Percentiles rank a stretch among this genome's conserved stretches.
Evolutionary conservation across 768 basidiomycete genomes (phyloP).

Genomic region (Sarcodon sp.): DNA sequence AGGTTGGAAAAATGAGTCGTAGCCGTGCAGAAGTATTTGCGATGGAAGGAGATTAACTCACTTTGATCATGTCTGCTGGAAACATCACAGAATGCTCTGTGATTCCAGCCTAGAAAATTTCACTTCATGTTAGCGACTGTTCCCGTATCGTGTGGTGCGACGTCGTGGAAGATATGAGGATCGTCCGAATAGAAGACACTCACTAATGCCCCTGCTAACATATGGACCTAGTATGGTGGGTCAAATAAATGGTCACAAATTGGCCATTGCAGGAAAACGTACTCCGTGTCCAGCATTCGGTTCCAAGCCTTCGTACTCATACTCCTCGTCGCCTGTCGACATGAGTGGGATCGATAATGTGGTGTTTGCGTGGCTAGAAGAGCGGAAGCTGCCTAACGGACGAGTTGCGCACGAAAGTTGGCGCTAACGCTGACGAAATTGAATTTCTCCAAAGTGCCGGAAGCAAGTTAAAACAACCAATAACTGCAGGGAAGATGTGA

Average conservation of each 20-base stretch:
- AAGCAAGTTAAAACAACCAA: not conserved
- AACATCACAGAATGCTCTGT: conserved; percentile 99
- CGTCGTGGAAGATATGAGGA: not conserved
- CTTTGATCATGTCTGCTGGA: conserved; percentile 97
- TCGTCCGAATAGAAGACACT: conserved; percentile 19
- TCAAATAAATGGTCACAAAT: too few species aligned
- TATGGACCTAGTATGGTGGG: conserved; percentile 55
- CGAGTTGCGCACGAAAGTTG: too few species aligned
- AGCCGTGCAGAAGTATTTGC: too few species aligned
- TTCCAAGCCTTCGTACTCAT: conserved; percentile 55
- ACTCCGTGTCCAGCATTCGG: conserved; percentile 73
- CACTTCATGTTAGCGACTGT: conserved; percentile 1
- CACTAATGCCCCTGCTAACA: conserved; percentile 94
- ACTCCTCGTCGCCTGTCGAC: conserved; percentile 34
- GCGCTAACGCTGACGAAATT: too few species aligned
- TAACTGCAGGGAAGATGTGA: conserved; percentile 4
- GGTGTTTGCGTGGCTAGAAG: too few species aligned
- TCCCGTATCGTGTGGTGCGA: not conserved
- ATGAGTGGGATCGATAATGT: not conserved
- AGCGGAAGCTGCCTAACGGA: too few species aligned
- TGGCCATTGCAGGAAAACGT: conserved; percentile 12
- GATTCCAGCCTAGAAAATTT: conserved; percentile 71
- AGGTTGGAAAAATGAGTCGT: not conserved
- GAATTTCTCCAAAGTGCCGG: too few species aligned
- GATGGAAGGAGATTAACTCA: conserved; percentile 20